Base-by-base conservation (phyloP, 2,329 filamentous ascomycete genomes). In the Ilyonectria destructans region DNA sequence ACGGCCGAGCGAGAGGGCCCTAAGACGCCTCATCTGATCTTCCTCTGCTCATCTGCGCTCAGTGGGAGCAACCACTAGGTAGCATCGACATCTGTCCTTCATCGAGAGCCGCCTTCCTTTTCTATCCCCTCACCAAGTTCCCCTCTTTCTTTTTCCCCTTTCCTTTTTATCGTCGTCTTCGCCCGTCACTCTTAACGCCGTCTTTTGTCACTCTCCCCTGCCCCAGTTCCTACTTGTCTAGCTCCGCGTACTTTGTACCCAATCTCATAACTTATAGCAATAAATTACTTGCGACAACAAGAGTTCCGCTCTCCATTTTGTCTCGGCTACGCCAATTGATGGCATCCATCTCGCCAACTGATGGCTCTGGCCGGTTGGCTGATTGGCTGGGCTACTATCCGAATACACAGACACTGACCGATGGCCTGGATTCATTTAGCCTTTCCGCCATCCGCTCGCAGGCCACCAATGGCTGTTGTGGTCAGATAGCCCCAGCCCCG, bases 381-480 rank as follows among this genome's bases (percentile, higher is more conserved):
- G 48, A 51, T 69, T 68, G 52, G 58, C 67, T 71, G 69, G 35
- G 48, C 65, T 75, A 74, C 69, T 73, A 68, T 67, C 37, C 55
- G 59, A 64, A 52, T 56, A 59, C 62, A 52, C 46, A 57, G 29
- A 56, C 43, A 40, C 23, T 58, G 52, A 37, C 43, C 52, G 43
- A 58, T 31, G 45, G 54, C 35, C 26, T 58, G 23, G 58, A 59
- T 52, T 62, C 55, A 65, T 54, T 61, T 65, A 61, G 57, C 56
- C 65, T 64, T 64, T 64, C 54, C 37, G 60, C 65, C 59, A 67
- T 60, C 31, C n/a, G n/a, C n/a, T n/a, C n/a, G n/a, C n/a, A n/a
- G n/a, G n/a, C n/a, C n/a, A n/a, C n/a, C n/a, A n/a, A n/a, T n/a
- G n/a, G n/a, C n/a, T n/a, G n/a, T n/a, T n/a, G n/a, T n/a, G n/a